phyloP scores from a whole-genome alignment of 768 basidiomycete species.

The Porpolomopsis calyptriformis region DNA sequence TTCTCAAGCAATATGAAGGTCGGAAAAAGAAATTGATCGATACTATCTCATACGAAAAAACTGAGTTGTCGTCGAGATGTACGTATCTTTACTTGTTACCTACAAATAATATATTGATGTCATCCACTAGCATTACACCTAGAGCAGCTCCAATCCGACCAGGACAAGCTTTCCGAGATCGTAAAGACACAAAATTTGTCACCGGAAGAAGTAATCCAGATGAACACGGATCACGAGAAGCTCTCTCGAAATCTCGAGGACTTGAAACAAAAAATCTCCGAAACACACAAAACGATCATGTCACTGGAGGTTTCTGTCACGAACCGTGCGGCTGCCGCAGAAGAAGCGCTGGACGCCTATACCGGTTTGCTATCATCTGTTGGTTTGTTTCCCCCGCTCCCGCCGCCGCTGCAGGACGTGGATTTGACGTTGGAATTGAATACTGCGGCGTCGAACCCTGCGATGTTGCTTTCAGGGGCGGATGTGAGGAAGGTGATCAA shows the following conservation, averaged over 20 bases:
- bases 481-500: slow-evolving; percentile 66
- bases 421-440: slow-evolving; percentile 79
- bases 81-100: slow-evolving; percentile 12
- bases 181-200: slow-evolving; percentile 85
- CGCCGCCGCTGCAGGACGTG: slow-evolving; percentile 57
- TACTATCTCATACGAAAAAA: slow-evolving; percentile 56
- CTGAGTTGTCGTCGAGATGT: slow-evolving; percentile 51
- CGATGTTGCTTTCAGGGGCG: slow-evolving; percentile 54
- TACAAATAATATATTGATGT: slow-evolving; percentile 1
- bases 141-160: slow-evolving; percentile 53
- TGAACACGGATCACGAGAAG: slow-evolving; percentile 84
- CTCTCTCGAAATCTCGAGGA: slow-evolving; percentile 65
- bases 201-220: slow-evolving; percentile 80
- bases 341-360: slow-evolving; percentile 75
- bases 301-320: slow-evolving; percentile 77
- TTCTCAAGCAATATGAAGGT: slow-evolving; percentile 58
- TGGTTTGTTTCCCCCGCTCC: slow-evolving; percentile 66
- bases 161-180: slow-evolving; percentile 47
- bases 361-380: slow-evolving; percentile 62
- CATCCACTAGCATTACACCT: slow-evolving; percentile 43
- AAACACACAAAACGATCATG: slow-evolving; percentile 63
- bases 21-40: slow-evolving; percentile 60
- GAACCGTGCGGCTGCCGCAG: slow-evolving; percentile 68
- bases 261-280: slow-evolving; percentile 62
- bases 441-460: slow-evolving; percentile 59